Conservation (phyloP, 169 alveolate species). For the Plasmodium gonderi region DNA sequence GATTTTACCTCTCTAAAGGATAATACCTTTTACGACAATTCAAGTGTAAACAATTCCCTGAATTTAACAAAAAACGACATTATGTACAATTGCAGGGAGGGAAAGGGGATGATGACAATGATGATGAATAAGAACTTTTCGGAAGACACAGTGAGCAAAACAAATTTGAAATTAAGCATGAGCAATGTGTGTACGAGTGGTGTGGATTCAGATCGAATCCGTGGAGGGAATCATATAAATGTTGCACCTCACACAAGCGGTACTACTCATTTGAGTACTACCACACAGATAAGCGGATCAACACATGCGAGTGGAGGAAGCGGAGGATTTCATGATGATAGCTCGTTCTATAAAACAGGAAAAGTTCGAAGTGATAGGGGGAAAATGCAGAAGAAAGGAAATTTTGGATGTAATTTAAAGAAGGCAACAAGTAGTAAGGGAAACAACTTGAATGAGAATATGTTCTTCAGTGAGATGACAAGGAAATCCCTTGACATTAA, state of each 20-base stretch:
- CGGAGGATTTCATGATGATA: background rate
- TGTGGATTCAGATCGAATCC: background rate
- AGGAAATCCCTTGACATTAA: constrained; percentile 15
- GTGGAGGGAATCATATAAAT: background rate
- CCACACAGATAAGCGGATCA: background rate
- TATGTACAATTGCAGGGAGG: background rate
- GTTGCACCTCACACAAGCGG: background rate
- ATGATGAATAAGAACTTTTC: background rate
- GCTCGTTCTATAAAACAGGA: constrained; percentile 10
- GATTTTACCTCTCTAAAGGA: constrained; percentile 1
- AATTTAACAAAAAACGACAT: constrained; percentile 24
- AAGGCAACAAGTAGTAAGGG: background rate
- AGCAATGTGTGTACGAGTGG: background rate
- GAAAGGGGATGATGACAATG: too few species aligned
- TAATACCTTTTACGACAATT: background rate
- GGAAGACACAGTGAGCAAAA: background rate
- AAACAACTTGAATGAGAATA: background rate
- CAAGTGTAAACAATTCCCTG: constrained; percentile 14
- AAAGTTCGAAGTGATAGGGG: constrained; percentile 10
- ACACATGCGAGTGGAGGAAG: background rate
- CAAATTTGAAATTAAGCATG: constrained; percentile 14
- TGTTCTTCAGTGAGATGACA: constrained; percentile 1
- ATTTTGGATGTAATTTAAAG: constrained; percentile 27
- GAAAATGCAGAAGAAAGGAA: background rate
- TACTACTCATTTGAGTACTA: background rate